phyloP scores from a whole-genome alignment of 352 stramenopile genomes.

The Saprolegnia parasitica region DNA sequence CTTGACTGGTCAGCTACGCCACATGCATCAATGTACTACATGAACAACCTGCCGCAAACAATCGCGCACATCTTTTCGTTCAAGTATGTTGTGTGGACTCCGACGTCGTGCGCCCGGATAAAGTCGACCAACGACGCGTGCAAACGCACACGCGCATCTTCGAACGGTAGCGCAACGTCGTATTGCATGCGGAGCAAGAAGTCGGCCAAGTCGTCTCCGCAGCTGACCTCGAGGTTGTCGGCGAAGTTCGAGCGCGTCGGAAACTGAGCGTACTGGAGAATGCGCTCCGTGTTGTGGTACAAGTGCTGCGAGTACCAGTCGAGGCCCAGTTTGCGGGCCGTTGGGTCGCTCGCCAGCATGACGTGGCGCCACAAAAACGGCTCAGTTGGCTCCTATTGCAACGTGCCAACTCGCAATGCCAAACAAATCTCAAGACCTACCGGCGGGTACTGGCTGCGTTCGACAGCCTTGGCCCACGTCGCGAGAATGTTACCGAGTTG shows the following conservation, averaged over 20 bases:
- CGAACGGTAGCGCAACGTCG: no score
- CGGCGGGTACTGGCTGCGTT: no score
- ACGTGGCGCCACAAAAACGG: background rate
- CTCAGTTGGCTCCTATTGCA: background rate
- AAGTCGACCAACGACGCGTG: no score
- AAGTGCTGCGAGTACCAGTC: constrained; percentile 21
- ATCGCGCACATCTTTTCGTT: no score
- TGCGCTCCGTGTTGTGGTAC: constrained; percentile 18
- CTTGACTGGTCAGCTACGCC: no score
- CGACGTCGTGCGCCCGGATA: no score
- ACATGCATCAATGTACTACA: no score
- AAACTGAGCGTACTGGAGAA: constrained; percentile 3
- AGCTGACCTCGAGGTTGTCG: background rate
- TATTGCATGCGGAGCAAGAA: background rate
- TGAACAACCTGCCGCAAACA: no score
- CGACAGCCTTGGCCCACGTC: no score
- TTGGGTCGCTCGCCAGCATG: background rate
- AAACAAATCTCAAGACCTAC: background rate
- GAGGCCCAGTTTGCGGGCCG: background rate
- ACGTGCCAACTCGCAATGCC: background rate
- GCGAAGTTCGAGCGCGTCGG: background rate
- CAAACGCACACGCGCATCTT: no score
- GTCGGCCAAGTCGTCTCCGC: background rate
- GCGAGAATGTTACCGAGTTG: no score
- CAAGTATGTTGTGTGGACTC: no score